A percentile compares a stretch with the other conserved stretches of the same genome.
phyloP scores from a whole-genome alignment of 208 protist species.

The Crithidia bombi region DNA sequence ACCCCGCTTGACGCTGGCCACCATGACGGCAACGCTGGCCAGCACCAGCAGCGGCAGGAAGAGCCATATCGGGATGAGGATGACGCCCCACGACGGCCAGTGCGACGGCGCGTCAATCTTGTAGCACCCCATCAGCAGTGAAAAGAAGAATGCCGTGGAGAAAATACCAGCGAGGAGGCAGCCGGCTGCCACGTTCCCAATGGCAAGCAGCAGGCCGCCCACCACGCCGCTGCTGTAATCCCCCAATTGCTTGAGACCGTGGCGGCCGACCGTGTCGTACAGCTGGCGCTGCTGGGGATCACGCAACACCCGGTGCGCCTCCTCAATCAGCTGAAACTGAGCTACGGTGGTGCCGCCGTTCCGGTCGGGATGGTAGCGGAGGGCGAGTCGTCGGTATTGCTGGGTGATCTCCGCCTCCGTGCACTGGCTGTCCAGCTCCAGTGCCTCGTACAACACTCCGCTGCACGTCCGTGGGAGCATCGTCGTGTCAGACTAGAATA shows the following conservation, averaged over 20 bases:
- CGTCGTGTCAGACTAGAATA: not conserved
- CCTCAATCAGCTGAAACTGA: constrained; percentile 91
- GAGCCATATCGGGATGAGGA: constrained; percentile 49
- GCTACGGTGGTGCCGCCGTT: constrained; percentile 69
- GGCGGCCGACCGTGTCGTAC: constrained; percentile 97
- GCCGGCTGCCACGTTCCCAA: constrained; percentile 20
- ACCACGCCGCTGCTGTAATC: constrained; percentile 35
- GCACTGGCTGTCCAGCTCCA: constrained; percentile 62
- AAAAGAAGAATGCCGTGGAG: constrained; percentile 15
- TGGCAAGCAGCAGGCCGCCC: constrained; percentile 25
- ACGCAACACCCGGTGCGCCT: constrained; percentile 97
- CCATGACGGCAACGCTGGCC: constrained; percentile 24
- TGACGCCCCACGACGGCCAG: constrained; percentile 33
- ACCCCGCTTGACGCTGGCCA: constrained; percentile 6
- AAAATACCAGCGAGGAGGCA: constrained; percentile 26
- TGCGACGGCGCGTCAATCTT: constrained; percentile 23
- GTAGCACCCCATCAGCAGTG: constrained; percentile 31
- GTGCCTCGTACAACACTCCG: constrained; percentile 75
- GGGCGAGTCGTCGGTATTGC: constrained; percentile 82
- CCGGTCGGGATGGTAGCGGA: constrained; percentile 92
- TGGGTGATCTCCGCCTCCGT: constrained; percentile 73
- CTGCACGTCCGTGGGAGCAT: constrained; percentile 54
- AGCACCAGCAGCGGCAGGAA: constrained; percentile 36
- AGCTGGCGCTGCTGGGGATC: constrained; percentile 94
- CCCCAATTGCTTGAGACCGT: constrained; percentile 90